Conservation (phyloP, 1,284 basidiomycete genomes). For the Cryptococcus hybrid region DNA sequence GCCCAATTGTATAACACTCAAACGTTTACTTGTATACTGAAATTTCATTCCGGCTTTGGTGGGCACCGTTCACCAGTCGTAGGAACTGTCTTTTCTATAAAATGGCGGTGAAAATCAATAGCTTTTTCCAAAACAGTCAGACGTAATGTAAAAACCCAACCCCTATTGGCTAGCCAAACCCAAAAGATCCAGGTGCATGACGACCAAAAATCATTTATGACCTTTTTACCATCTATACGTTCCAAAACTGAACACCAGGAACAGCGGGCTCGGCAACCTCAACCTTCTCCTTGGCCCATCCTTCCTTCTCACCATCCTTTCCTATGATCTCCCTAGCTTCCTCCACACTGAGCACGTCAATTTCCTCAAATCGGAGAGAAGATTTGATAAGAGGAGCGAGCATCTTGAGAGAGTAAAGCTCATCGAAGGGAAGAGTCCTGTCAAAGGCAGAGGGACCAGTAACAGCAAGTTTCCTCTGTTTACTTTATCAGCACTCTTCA, state of each 20-base stretch:
- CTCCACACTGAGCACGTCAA: constrained; percentile 67
- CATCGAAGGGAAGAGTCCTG: constrained; percentile 83
- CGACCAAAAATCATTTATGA: no score
- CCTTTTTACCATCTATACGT: constrained; percentile 13
- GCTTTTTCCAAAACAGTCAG: no score
- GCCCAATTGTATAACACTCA: no score
- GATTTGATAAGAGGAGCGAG: constrained; percentile 81
- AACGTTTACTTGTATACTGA: no score
- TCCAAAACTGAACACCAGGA: constrained; percentile 79
- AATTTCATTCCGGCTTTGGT: no score
- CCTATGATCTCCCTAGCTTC: constrained; percentile 55
- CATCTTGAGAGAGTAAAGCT: constrained; percentile 70
- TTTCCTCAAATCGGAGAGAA: constrained; percentile 71
- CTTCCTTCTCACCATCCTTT: constrained; percentile 34
- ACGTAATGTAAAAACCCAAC: no score
- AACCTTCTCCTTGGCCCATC: constrained; percentile 53
- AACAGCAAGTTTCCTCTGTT: constrained; percentile 71
- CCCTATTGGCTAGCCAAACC: no score
- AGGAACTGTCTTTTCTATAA: no score
- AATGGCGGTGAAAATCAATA: no score
- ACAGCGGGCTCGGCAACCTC: constrained; percentile 84
- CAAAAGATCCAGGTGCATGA: no score
- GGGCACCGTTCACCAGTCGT: no score
- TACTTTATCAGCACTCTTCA: not conserved
- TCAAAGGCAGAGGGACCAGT: constrained; percentile 78